These are phyloP conservation scores for Ambrosiella xylebori DNA, from an alignment of 2,329 filamentous ascomycete genomes.

Conservation along the genomic window DNA sequence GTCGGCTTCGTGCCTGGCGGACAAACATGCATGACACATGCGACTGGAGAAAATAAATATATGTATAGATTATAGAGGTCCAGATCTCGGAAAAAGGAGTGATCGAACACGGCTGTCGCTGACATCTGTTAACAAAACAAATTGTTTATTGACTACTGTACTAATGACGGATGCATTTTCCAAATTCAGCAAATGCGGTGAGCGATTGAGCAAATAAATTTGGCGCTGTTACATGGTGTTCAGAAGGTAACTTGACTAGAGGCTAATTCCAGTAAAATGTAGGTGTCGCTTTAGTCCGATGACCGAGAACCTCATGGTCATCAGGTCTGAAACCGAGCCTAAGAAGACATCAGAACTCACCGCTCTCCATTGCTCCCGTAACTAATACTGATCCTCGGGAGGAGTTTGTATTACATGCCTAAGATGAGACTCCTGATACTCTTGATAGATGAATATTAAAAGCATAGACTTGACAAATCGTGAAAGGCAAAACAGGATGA, in stretches of 20 bases:
- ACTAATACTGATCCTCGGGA: neutral
- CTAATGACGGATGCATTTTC: too few relatives aligned
- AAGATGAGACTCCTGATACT: neutral
- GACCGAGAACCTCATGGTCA: constrained; percentile 37
- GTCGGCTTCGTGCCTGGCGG: neutral
- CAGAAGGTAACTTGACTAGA: neutral
- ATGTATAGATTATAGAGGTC: too few relatives aligned
- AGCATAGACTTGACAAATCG: too few relatives aligned
- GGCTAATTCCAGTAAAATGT: constrained; percentile 26
- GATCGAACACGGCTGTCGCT: too few relatives aligned
- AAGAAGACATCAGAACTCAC: neutral
- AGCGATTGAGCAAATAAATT: too few relatives aligned
- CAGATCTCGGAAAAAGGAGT: too few relatives aligned
- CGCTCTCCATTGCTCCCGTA: neutral
- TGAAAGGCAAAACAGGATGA: too few relatives aligned
- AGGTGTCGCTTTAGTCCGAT: constrained; percentile 47
- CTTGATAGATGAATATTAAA: too few relatives aligned
- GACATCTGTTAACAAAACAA: too few relatives aligned
- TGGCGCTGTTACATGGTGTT: too few relatives aligned
- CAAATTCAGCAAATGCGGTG: too few relatives aligned
- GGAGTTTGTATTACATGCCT: neutral
- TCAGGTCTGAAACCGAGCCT: constrained; percentile 38
- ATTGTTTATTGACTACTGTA: too few relatives aligned
- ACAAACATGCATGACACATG: neutral
- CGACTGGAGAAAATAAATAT: neutral